These are phyloP conservation scores for Spencermartinsiella europaea DNA, from an alignment of 805 yeast species.

Conservation along the genomic window DNA sequence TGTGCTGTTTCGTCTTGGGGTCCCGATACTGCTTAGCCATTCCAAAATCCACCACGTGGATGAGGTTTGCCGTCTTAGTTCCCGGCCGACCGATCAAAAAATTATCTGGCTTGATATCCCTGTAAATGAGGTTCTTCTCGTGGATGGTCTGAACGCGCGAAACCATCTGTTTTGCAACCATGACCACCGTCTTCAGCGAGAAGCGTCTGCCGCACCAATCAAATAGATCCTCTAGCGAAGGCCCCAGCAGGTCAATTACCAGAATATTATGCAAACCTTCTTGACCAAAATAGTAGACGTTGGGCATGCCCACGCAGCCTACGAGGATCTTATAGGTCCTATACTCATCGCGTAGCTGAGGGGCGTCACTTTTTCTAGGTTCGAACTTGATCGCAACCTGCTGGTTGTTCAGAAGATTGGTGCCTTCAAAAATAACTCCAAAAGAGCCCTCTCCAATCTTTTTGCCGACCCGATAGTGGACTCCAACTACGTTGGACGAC, in stretches of 20 bases:
- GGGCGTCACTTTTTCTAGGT: slow-evolving; percentile 95
- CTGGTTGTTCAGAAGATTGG: slow-evolving; percentile 82
- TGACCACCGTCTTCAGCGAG: slow-evolving; percentile 81
- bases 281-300: slow-evolving; percentile 97
- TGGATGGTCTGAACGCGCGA: slow-evolving; percentile 81
- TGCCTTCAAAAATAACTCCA: slow-evolving; percentile 95
- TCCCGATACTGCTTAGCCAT: slow-evolving; percentile 98
- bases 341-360: slow-evolving; percentile 94
- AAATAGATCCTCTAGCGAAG: slow-evolving; percentile 90
- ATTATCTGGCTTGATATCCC: slow-evolving; percentile 98
- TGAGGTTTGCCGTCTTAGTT: slow-evolving; percentile 74
- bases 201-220: slow-evolving; percentile 98
- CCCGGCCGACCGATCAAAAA: slow-evolving; percentile 89
- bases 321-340: slow-evolving; percentile 85
- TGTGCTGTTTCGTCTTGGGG: slow-evolving; percentile 91
- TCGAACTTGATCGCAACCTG: slow-evolving; percentile 95
- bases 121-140: slow-evolving; percentile 82
- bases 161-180: slow-evolving; percentile 93
- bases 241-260: slow-evolving; percentile 92
- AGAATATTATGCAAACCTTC: slow-evolving; percentile 95
- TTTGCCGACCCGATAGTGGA: slow-evolving; percentile 94
- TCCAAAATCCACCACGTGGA: slow-evolving; percentile 93
- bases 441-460: slow-evolving; percentile 98
- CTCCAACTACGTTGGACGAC: slow-evolving; percentile 71
- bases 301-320: slow-evolving; percentile 83